A percentile compares a stretch with the other conserved stretches of the same genome.
Evolutionary conservation across 2,329 filamentous ascomycete genomes (phyloP).

Genomic region (Penicillium crustosum): DNA sequence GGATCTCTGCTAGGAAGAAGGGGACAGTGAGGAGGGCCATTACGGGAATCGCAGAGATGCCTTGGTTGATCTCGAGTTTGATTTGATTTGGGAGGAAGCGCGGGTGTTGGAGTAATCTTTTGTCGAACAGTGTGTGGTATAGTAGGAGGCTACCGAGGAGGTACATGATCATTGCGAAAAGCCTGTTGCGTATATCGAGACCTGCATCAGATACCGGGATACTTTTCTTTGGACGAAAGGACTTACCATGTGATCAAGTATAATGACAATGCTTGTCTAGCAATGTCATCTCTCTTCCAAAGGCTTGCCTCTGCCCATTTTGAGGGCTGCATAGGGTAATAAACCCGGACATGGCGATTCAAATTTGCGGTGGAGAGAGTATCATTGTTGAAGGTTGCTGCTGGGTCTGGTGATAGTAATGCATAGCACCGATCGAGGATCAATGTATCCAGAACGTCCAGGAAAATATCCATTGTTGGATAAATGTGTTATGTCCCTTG

Average conservation of each 20-base stretch:
- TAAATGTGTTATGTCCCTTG: conserved; percentile 30
- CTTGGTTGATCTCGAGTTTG: conserved; percentile 76
- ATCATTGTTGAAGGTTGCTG: not conserved
- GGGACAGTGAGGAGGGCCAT: conserved; percentile 80
- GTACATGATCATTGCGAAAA: conserved; percentile 81
- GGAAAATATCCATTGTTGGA: conserved; percentile 73
- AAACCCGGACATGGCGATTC: conserved; percentile 30
- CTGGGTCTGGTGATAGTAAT: conserved; percentile 20
- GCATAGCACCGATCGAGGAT: conserved; percentile 75
- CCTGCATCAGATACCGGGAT: not conserved
- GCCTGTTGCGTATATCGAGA: conserved; percentile 52
- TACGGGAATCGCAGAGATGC: conserved; percentile 69
- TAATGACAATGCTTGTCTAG: conserved; percentile 29
- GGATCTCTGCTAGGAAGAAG: conserved; percentile 78
- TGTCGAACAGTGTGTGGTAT: conserved; percentile 87
- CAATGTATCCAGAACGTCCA: conserved; percentile 76
- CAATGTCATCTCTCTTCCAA: conserved; percentile 33
- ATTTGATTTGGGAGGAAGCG: conserved; percentile 94
- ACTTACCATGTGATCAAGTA: conserved; percentile 33
- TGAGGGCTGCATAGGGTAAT: conserved; percentile 29
- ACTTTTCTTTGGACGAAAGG: not conserved
- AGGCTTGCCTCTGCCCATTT: conserved; percentile 28
- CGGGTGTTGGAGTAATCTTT: conserved; percentile 79
- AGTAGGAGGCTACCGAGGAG: conserved; percentile 78
- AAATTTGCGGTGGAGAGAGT: not conserved